phyloP scores from a whole-genome alignment of 257 asterid species.

The Gynochthodes officinalis region DNA sequence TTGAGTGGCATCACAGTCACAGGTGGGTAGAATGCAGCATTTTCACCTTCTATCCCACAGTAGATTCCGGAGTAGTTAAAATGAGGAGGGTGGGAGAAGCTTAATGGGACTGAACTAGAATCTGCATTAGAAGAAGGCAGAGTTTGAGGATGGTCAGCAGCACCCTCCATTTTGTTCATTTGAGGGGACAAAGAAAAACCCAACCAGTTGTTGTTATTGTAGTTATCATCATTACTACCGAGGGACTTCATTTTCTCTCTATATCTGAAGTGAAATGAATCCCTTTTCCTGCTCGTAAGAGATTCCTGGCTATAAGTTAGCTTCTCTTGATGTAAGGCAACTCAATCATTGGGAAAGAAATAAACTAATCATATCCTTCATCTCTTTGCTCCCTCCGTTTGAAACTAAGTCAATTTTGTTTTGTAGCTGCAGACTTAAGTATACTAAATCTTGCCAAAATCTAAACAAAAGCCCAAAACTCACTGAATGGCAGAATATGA shows the following conservation, averaged over 20 bases:
- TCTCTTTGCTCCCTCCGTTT: constrained; percentile 27
- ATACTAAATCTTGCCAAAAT: constrained; percentile 33
- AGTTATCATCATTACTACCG: constrained; percentile 44
- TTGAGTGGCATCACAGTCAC: constrained; percentile 80
- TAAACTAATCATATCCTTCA: constrained; percentile 44
- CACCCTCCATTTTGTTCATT: constrained; percentile 49
- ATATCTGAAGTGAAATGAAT: background rate
- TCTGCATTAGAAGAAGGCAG: constrained; percentile 40
- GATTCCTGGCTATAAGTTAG: constrained; percentile 3
- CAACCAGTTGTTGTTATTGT: constrained; percentile 53
- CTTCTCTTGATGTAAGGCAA: constrained; percentile 28
- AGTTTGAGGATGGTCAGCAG: constrained; percentile 24
- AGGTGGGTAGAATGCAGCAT: constrained; percentile 47
- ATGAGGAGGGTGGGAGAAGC: constrained; percentile 30
- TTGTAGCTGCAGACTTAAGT: constrained; percentile 55
- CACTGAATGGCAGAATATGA: constrained; percentile 32
- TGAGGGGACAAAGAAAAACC: constrained; percentile 84
- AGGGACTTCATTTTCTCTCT: constrained; percentile 37
- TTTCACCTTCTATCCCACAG: constrained; percentile 56
- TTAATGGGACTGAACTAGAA: constrained; percentile 34
- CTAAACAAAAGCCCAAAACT: constrained; percentile 29
- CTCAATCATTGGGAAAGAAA: constrained; percentile 72
- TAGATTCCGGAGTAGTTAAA: constrained; percentile 51
- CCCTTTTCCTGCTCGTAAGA: constrained; percentile 10
- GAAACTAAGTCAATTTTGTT: constrained; percentile 42